Conservation (phyloP, 495 filamentous ascomycete genomes). For the Xylaria venustula region DNA sequence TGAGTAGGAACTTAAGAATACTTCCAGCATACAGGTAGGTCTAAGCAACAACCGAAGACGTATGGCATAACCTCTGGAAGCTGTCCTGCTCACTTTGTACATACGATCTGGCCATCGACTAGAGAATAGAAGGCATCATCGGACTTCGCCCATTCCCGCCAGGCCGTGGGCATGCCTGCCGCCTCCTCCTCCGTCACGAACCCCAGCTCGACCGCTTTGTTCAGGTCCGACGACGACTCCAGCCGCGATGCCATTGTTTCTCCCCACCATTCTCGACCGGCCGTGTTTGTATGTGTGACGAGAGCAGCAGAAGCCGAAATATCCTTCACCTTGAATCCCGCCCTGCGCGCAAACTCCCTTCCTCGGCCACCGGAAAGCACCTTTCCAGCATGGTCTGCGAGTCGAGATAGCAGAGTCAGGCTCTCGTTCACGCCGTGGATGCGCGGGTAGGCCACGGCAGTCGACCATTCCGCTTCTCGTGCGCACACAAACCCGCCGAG, state of each 20-base stretch:
- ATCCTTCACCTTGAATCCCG: background rate
- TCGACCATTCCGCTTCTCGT: constrained; percentile 37
- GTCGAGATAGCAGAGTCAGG: background rate
- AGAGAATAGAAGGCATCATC: constrained; percentile 27
- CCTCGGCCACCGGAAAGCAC: background rate
- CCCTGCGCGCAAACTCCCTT: constrained; percentile 8
- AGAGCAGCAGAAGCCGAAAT: constrained; percentile 10
- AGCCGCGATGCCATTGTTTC: constrained; percentile 8
- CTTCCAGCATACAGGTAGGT: no score
- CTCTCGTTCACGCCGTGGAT: background rate
- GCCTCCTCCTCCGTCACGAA: constrained; percentile 32
- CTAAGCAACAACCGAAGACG: no score
- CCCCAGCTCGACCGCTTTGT: constrained; percentile 32
- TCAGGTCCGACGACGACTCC: background rate
- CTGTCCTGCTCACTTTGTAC: background rate
- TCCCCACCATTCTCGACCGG: background rate
- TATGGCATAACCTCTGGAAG: background rate
- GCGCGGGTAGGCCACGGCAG: background rate
- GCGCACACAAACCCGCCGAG: constrained; percentile 40
- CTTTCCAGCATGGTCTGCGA: background rate
- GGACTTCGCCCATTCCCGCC: constrained; percentile 38
- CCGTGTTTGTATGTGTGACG: constrained; percentile 10
- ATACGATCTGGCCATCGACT: constrained; percentile 4
- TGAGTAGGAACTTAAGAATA: no score
- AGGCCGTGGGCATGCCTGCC: constrained; percentile 40